Percentiles rank a stretch among this genome's conserved stretches.
These are phyloP conservation scores for Sporothrix inflata DNA, from an alignment of 2,329 filamentous ascomycete species.

Conservation along the genomic window DNA sequence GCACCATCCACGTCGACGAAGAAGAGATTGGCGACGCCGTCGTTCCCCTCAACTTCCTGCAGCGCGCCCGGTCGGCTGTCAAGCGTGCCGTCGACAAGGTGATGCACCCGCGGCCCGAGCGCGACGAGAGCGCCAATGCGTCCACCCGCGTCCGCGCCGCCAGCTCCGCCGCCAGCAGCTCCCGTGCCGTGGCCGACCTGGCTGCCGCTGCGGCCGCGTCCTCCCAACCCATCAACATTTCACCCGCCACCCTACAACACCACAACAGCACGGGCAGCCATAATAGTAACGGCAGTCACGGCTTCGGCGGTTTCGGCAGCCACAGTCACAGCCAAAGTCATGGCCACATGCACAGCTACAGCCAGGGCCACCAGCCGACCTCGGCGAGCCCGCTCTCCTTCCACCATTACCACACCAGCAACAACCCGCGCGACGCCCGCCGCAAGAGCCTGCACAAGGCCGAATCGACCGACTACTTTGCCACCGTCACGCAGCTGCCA, in stretches of 20 bases:
- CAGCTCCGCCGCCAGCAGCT: constrained; percentile 63
- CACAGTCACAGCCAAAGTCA: constrained; percentile 25
- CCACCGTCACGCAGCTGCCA: constrained; percentile 49
- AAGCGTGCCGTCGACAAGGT: constrained; percentile 68
- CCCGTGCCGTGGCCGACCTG: constrained; percentile 56
- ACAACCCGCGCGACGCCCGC: constrained; percentile 51
- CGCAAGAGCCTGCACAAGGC: constrained; percentile 59
- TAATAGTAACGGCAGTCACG: background rate
- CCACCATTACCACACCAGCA: constrained; percentile 46
- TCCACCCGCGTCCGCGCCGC: constrained; percentile 57
- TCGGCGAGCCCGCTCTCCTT: constrained; percentile 46
- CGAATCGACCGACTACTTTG: constrained; percentile 61
- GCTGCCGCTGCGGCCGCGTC: constrained; percentile 41
- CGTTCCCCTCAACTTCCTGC: constrained; percentile 83
- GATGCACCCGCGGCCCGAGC: constrained; percentile 63
- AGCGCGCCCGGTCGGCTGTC: constrained; percentile 79
- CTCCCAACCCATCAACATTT: constrained; percentile 49
- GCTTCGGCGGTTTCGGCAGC: background rate
- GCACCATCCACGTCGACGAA: constrained; percentile 89
- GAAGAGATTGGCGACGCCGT: constrained; percentile 89
- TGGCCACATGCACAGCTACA: constrained; percentile 27
- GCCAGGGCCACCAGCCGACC: constrained; percentile 24
- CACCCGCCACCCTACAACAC: constrained; percentile 36
- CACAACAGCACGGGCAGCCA: constrained; percentile 18
- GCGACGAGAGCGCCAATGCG: constrained; percentile 51